Percentiles rank a stretch among this genome's conserved stretches.
These are phyloP conservation scores for Sporisorium reilianum DNA, from an alignment of 1,284 basidiomycete genomes.

Conservation along the genomic window DNA sequence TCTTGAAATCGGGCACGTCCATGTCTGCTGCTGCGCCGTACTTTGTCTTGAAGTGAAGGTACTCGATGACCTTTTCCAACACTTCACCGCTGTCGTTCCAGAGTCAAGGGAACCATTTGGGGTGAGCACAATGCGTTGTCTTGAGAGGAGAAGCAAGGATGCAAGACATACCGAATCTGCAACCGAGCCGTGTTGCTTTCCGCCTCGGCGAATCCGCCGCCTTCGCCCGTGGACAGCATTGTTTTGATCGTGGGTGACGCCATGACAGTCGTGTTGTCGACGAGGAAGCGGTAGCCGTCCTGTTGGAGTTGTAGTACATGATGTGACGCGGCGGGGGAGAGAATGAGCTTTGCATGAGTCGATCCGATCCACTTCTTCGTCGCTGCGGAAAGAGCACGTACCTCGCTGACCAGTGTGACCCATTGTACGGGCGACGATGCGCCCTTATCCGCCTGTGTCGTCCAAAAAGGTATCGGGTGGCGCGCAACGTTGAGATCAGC, in stretches of 20 bases:
- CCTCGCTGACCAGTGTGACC: conserved; percentile 64
- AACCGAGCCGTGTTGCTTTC: conserved; percentile 69
- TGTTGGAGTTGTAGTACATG: conserved; percentile 8
- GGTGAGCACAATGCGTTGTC: conserved; percentile 4
- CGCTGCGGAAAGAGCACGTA: conserved; percentile 16
- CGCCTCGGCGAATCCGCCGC: conserved; percentile 70
- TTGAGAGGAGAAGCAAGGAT: too few relatives aligned
- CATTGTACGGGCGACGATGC: conserved; percentile 28
- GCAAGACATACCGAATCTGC: conserved; percentile 68
- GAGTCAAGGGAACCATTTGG: conserved; percentile 2
- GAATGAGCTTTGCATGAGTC: too few relatives aligned
- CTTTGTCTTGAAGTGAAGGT: conserved; percentile 80
- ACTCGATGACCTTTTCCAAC: conserved; percentile 84
- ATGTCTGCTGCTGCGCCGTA: conserved; percentile 77
- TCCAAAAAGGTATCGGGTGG: too few relatives aligned
- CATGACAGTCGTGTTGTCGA: conserved; percentile 49
- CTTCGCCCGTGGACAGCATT: conserved; percentile 59
- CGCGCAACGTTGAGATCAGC: not conserved
- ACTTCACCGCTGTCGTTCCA: conserved; percentile 75
- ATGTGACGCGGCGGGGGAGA: not conserved
- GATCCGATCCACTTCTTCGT: too few relatives aligned
- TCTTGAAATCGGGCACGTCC: conserved; percentile 82
- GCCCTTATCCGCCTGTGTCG: conserved; percentile 10
- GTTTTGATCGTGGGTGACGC: conserved; percentile 56
- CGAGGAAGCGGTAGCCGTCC: conserved; percentile 63